Base-by-base conservation (phyloP, 73 alveolate genomes). In the Blepharisma japonicum region DNA sequence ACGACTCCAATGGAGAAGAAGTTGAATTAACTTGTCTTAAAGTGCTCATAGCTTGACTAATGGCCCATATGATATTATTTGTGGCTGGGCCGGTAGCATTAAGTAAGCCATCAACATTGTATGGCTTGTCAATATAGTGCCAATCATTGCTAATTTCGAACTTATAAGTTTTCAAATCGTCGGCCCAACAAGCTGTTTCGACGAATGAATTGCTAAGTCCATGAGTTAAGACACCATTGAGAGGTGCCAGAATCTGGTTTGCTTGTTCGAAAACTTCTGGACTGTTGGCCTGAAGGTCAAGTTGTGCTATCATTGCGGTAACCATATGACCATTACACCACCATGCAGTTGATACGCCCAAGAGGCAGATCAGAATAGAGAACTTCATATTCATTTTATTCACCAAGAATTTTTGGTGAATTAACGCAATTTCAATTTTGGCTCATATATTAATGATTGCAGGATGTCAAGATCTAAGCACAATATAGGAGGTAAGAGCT, bases 101-200 rank as follows among this genome's bases (percentile, higher is more conserved):
- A 14, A 18, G 70, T 38, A 70, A 7, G 66, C 66, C 66, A 18
- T 70, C 80, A 14, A 21, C 32, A 45, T 45, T 70, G 45, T 45
- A 45, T 2, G 80, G 80, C 5, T 14, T 70, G 66, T 70, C 61
- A 7, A n/a, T 14, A 45, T 18, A 70, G 5, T 70, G 80, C 71
- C 20, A n/a, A n/a, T 25, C n/a, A 20, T 39, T 70, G 11, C 20
- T 14, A 9, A 18, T 7, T 8, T 23, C 46, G 23, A 70, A 23
- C 14, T n/a, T 45, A 54, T 14, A 70, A 1, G 56, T 47, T 45
- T 47, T 70, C 61, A 70, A 14, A 45, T 45, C 80, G 45, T 70
- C 80, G n/a, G 66, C 45, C 80, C 80, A 70, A 4, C 68, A 45
- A 14, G 77, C 56, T 70, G 66, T 70, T 5, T 70, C 80, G 27